Evolutionary conservation across 169 alveolate species (phyloP).

Genomic region (Cyclospora cayetanensis): DNA sequence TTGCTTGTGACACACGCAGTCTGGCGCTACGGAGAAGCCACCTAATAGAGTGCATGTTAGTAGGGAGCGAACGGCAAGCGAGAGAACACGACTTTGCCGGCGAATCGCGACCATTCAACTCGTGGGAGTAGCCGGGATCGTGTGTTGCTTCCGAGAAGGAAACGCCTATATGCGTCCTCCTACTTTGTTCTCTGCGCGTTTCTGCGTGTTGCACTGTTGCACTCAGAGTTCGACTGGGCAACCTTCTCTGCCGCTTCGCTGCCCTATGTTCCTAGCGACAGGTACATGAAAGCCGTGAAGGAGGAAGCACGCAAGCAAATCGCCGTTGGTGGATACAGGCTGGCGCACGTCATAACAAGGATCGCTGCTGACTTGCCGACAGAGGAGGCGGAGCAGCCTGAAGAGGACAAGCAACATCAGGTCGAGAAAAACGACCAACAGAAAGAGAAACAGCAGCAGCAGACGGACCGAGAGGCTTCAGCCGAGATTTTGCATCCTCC

Average conservation of each 20-base stretch:
- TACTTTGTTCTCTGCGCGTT: background rate
- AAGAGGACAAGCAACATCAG: too few species aligned
- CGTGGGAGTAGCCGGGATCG: too few species aligned
- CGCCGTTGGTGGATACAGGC: background rate
- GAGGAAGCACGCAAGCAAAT: background rate
- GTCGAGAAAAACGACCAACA: too few species aligned
- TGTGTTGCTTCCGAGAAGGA: too few species aligned
- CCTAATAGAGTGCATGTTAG: background rate
- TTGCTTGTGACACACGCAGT: background rate
- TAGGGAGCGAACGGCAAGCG: too few species aligned
- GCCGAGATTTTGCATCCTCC: too few species aligned
- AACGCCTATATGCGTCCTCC: background rate
- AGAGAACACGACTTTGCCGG: too few species aligned
- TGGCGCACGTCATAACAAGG: background rate
- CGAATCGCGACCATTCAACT: too few species aligned
- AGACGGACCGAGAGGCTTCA: too few species aligned
- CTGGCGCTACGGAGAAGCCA: background rate
- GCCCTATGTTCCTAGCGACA: background rate
- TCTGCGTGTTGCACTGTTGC: background rate
- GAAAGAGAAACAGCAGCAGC: too few species aligned
- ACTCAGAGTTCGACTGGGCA: slow-evolving; percentile 27
- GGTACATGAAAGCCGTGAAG: background rate
- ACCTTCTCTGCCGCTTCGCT: background rate
- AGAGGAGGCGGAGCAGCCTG: too few species aligned
- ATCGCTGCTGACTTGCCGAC: background rate